phyloP scores from a whole-genome alignment of 805 yeast genomes.

The Barnettozyma vustinii region DNA sequence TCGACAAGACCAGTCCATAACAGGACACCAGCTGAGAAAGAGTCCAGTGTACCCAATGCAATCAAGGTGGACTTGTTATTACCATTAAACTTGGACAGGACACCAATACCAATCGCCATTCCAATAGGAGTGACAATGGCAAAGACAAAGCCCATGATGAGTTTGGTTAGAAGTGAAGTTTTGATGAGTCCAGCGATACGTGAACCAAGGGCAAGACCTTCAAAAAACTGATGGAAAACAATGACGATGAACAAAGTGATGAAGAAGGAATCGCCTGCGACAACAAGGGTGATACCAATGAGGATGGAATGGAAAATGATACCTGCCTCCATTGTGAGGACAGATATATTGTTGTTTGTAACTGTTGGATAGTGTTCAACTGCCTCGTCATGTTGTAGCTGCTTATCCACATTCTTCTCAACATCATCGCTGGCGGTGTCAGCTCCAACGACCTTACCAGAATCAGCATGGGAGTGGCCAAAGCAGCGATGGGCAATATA shows the following conservation, averaged over 20 bases:
- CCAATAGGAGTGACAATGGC: constrained; percentile 65
- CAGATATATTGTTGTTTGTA: constrained; percentile 19
- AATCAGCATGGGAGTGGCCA: neutral
- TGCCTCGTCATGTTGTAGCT: constrained; percentile 1
- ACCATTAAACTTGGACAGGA: constrained; percentile 52
- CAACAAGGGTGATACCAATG: constrained; percentile 70
- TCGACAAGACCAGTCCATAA: constrained; percentile 73
- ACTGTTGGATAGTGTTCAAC: neutral
- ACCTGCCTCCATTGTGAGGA: constrained; percentile 65
- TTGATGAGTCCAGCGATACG: constrained; percentile 48
- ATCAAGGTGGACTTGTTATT: constrained; percentile 52
- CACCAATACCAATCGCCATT: constrained; percentile 72
- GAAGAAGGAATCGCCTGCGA: constrained; percentile 64
- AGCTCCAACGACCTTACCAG: neutral
- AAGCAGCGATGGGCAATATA: constrained; percentile 11
- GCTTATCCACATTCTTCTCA: constrained; percentile 1
- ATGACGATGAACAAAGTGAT: constrained; percentile 58
- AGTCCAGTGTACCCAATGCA: constrained; percentile 64
- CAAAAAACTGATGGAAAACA: constrained; percentile 72
- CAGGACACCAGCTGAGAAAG: constrained; percentile 70
- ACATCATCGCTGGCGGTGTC: neutral
- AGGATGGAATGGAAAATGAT: constrained; percentile 75
- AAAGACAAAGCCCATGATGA: constrained; percentile 44
- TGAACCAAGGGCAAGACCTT: constrained; percentile 81
- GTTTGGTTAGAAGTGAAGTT: constrained; percentile 39